Conservation (phyloP, 2,329 filamentous ascomycete genomes). For the Fusarium cicatricum region DNA sequence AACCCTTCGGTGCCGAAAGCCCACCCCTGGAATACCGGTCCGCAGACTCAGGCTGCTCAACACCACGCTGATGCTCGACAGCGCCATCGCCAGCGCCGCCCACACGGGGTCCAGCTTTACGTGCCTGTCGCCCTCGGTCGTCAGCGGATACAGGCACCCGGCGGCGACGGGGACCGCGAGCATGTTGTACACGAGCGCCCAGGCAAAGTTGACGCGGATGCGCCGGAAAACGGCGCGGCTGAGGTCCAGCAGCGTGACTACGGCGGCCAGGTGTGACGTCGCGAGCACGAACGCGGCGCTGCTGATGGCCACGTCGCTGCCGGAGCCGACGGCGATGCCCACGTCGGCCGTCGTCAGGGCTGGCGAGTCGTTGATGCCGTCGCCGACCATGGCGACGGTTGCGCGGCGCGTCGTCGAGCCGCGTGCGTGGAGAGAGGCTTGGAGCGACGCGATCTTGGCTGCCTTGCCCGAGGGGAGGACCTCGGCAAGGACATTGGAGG, state of each 20-base stretch:
- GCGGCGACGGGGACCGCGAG: slow-evolving; percentile 82
- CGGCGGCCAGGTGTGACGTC: slow-evolving; percentile 71
- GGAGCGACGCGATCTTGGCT: slow-evolving; percentile 71
- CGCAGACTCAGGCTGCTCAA: slow-evolving; percentile 79
- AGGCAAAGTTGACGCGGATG: slow-evolving; percentile 85
- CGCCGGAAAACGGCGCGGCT: slow-evolving; percentile 76
- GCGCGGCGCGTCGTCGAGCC: slow-evolving; percentile 51
- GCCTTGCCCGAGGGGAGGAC: slow-evolving; percentile 87
- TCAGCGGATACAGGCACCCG: slow-evolving; percentile 74
- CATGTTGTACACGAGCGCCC: slow-evolving; percentile 85
- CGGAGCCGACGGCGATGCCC: slow-evolving; percentile 83
- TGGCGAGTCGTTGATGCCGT: slow-evolving; percentile 89
- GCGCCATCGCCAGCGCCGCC: slow-evolving; percentile 91
- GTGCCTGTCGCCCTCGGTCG: slow-evolving; percentile 58
- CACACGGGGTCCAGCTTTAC: slow-evolving; percentile 79
- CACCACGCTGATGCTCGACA: slow-evolving; percentile 91
- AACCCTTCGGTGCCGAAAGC: slow-evolving; percentile 49
- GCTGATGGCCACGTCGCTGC: slow-evolving; percentile 84
- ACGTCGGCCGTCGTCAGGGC: slow-evolving; percentile 83
- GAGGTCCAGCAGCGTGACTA: slow-evolving; percentile 78
- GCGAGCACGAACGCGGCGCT: slow-evolving; percentile 85
- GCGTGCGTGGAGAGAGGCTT: slow-evolving; percentile 57
- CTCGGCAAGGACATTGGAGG: slow-evolving; percentile 81
- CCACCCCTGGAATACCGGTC: slow-evolving; percentile 53
- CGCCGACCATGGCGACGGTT: slow-evolving; percentile 83